Conservation (phyloP, 2,329 filamentous ascomycete species). For the Beauveria brongniartii region DNA sequence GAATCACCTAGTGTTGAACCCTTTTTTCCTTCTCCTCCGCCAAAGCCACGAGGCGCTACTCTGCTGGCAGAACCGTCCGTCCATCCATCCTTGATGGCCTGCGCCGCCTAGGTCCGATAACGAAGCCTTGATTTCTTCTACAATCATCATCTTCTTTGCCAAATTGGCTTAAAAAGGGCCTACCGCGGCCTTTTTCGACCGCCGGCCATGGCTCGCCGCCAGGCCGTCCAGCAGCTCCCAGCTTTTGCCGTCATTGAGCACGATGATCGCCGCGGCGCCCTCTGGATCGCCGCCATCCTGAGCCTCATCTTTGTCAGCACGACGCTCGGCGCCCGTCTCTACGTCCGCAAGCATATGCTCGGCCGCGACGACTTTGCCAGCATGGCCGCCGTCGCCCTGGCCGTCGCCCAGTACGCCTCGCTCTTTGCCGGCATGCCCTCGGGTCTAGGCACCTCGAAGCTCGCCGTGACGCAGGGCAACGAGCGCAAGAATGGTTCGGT, state of each 20-base stretch:
- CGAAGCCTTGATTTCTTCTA: too few species aligned
- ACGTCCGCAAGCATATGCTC: conserved; percentile 14
- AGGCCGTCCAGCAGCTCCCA: neutral
- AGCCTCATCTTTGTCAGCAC: conserved; percentile 13
- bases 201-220: neutral
- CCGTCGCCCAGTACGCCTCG: conserved; percentile 11
- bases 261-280: conserved; percentile 14
- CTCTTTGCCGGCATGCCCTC: conserved; percentile 11
- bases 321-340: neutral
- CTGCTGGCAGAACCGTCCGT: too few species aligned
- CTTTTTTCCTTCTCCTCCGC: too few species aligned
- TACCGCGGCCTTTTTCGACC: neutral
- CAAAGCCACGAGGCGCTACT: too few species aligned
- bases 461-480: neutral
- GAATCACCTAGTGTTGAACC: too few species aligned
- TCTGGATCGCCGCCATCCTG: conserved; percentile 16
- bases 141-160: neutral
- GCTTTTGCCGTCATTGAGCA: conserved; percentile 3
- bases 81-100: too few species aligned
- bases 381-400: neutral
- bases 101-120: too few species aligned
- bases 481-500: conserved; percentile 10
- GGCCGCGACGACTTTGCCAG: conserved; percentile 14
- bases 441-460: conserved; percentile 13
- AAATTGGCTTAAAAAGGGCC: too few species aligned